Evolutionary conservation across 1,139 yeast species (phyloP), one percentile per base, ranked within the genome.

Genomic region (Protomyces inouyei): DNA sequence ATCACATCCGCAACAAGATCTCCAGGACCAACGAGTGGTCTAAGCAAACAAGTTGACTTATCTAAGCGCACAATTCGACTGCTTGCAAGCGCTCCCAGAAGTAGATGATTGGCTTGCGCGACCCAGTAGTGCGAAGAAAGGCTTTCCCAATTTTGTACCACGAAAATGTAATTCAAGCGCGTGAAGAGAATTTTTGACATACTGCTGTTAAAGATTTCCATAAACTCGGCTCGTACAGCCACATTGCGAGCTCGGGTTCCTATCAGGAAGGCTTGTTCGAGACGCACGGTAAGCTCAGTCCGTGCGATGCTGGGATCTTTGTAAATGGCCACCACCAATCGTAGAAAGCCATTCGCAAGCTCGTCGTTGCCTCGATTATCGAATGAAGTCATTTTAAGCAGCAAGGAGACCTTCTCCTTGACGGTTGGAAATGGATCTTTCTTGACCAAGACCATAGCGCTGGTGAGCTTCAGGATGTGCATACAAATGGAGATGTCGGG

Each of bases 81-180:
- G 54, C 75, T 75, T 66, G 85, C 86, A 70, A 90, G 83, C 0
- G 96, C 82, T 0, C 95, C 96, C 72, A 87, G 88, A 12, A 95
- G 77, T 53, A 95, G 76, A 73, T 93, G 98, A 48, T 90, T 78
- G 0, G 96, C 98, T 75, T 93, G 98, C 73, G 91, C 90, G 67
- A 92, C 77, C 98, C 98, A 95, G 60, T 92, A 91, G 71, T 88
- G 88, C 69, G 92, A 98, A 0, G 96, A 93, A 59, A 95, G 79
- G 71, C 83, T 87, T 73, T 95, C 98, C 99, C 99, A 95, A 72
- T 90, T 93, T 73, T 95, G 98, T 70, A 93, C 97, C 48, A 93
- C 81, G 40, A 95, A 82, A 9, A 93, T 86, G 71, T 93, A 95
- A 70, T 87, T 86, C 52, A 95, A 77, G 67, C 98, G 81, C 73